phyloP scores from a whole-genome alignment of 768 basidiomycete species.

The Phlebiopsis gigantea region DNA sequence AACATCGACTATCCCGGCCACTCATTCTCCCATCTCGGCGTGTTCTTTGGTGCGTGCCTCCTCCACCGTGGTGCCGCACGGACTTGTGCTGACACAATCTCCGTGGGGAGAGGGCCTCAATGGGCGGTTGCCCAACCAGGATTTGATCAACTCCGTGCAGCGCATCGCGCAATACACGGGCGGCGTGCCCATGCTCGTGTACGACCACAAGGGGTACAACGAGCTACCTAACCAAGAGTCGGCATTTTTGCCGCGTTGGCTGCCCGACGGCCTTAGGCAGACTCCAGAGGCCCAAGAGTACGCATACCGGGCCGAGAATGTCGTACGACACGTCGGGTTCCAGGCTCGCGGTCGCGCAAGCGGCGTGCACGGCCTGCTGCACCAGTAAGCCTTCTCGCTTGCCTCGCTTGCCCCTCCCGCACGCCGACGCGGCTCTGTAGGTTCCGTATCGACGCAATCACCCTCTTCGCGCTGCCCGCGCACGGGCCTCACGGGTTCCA shows the following conservation, averaged over 20 bases:
- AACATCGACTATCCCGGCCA: conserved; percentile 96
- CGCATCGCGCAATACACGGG: conserved; percentile 68
- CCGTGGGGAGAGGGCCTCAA: conserved; percentile 78
- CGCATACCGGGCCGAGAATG: conserved; percentile 55
- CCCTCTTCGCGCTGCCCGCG: conserved; percentile 83
- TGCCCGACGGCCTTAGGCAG: conserved; percentile 40
- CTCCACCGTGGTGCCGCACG: background rate
- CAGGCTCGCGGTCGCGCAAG: conserved; percentile 78
- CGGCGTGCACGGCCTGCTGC: conserved; percentile 87
- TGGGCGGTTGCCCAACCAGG: conserved; percentile 93
- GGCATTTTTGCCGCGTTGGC: conserved; percentile 36
- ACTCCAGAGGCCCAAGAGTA: conserved; percentile 51
- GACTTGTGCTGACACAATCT: background rate
- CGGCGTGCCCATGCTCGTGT: conserved; percentile 73
- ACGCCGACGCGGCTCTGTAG: conserved; percentile 33
- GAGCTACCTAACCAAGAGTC: conserved; percentile 31
- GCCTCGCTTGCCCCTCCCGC: too few relatives aligned
- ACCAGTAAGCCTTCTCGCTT: conserved; percentile 48
- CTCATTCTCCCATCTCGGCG: conserved; percentile 92
- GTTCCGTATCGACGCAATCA: conserved; percentile 93
- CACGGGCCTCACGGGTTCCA: conserved; percentile 93
- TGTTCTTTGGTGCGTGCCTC: conserved; percentile 74
- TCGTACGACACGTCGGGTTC: conserved; percentile 65
- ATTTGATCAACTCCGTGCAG: conserved; percentile 80
- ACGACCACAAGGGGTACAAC: conserved; percentile 63